A percentile compares a stretch with the other conserved stretches of the same genome.
These are phyloP conservation scores for Pseudogymnoascus sp. DNA, from an alignment of 2,329 filamentous ascomycete species.

Conservation along the genomic window DNA sequence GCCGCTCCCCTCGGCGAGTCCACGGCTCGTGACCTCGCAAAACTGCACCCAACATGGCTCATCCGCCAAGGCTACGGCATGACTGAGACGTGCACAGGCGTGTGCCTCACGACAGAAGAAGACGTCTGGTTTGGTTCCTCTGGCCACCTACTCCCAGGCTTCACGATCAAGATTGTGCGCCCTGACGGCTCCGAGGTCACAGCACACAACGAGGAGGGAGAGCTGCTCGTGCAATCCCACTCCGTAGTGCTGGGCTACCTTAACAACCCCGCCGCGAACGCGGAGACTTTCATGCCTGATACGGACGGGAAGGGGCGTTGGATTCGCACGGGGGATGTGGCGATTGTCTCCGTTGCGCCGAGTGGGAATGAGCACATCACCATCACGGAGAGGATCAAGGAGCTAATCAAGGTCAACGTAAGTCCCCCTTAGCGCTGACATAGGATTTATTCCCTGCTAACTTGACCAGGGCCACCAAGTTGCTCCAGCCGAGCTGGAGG, in stretches of 20 bases:
- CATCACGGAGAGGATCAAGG: slow-evolving; percentile 75
- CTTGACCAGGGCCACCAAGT: slow-evolving; percentile 63
- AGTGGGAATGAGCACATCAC: slow-evolving; percentile 72
- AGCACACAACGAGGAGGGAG: slow-evolving; percentile 65
- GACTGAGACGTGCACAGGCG: slow-evolving; percentile 69
- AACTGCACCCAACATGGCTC: slow-evolving; percentile 54
- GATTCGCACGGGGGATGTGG: slow-evolving; percentile 82
- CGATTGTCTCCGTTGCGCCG: slow-evolving; percentile 54
- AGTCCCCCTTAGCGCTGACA: slow-evolving; percentile 23
- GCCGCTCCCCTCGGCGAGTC: slow-evolving; percentile 72
- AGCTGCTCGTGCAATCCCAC: slow-evolving; percentile 70
- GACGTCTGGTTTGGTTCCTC: slow-evolving; percentile 67
- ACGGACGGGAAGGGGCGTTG: slow-evolving; percentile 59
- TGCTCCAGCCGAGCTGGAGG: slow-evolving; percentile 74
- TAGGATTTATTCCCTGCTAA: slow-evolving; percentile 10
- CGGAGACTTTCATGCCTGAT: slow-evolving; percentile 64
- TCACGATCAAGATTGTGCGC: slow-evolving; percentile 58
- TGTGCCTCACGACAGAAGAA: slow-evolving; percentile 47
- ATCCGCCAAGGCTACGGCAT: slow-evolving; percentile 70
- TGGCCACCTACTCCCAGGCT: slow-evolving; percentile 59
- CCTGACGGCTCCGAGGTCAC: slow-evolving; percentile 63
- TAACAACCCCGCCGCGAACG: slow-evolving; percentile 75
- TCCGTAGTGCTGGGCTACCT: slow-evolving; percentile 75
- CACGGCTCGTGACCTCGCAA: slow-evolving; percentile 55
- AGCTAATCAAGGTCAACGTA: slow-evolving; percentile 72